Conservation (phyloP, 2,329 filamentous ascomycete species). For the Fusarium anguioides region DNA sequence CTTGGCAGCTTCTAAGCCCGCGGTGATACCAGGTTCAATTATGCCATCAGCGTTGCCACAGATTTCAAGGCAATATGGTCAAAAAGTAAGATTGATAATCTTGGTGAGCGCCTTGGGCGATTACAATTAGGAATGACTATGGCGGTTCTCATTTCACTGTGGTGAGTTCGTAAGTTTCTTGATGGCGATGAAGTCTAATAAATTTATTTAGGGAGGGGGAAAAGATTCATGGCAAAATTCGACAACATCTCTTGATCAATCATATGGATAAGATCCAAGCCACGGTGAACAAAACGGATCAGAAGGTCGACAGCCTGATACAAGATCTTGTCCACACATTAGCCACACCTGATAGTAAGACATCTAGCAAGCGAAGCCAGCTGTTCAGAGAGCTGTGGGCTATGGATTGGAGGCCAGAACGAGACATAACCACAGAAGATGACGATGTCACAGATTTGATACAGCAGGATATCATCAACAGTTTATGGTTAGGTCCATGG, state of each 20-base stretch:
- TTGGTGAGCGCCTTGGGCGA: background rate
- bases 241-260: background rate
- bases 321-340: background rate
- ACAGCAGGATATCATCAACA: too few species aligned
- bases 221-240: background rate
- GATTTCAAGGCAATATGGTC: background rate
- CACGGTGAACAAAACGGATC: background rate
- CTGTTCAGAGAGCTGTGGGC: too few species aligned
- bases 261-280: background rate
- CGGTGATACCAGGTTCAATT: background rate
- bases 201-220: background rate
- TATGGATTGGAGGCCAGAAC: too few species aligned
- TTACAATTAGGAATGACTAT: background rate
- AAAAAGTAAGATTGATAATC: background rate
- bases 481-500: too few species aligned
- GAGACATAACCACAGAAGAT: too few species aligned
- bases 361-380: too few species aligned
- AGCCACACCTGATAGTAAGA: too few species aligned
- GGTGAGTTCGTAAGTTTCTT: background rate
- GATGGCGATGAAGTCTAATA: background rate
- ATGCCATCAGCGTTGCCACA: background rate
- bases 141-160: background rate
- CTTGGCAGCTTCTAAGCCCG: background rate
- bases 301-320: background rate
- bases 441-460: too few species aligned